Conservation (phyloP, 805 yeast species). For the Kazachstania psychrophila region DNA sequence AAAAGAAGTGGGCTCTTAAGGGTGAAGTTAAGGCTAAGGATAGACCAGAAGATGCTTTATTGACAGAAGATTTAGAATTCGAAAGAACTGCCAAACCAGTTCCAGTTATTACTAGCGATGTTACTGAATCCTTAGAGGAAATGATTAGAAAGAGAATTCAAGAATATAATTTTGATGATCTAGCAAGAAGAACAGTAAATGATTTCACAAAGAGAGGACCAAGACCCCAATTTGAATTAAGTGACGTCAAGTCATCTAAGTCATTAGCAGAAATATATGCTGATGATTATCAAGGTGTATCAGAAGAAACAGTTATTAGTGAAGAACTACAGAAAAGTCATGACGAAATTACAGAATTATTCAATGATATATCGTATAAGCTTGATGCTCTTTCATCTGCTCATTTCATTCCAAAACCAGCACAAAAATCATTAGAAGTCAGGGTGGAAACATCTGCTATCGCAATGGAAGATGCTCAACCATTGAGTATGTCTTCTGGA, state of each 20-base stretch:
- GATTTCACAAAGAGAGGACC: conserved; percentile 51
- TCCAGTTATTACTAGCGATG: conserved; percentile 85
- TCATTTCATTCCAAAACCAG: conserved; percentile 86
- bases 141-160: conserved; percentile 75
- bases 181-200: conserved; percentile 61
- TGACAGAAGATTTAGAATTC: conserved; percentile 76
- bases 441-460: conserved; percentile 77
- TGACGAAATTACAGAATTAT: conserved; percentile 63
- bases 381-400: conserved; percentile 90
- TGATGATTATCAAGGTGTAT: conserved; percentile 59
- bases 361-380: conserved; percentile 52
- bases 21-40: conserved; percentile 83
- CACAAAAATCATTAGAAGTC: conserved; percentile 68
- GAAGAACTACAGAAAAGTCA: conserved; percentile 68
- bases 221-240: conserved; percentile 50
- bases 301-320: conserved; percentile 39
- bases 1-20: conserved; percentile 86
- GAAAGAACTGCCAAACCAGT: conserved; percentile 93
- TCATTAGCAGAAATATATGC: conserved; percentile 90
- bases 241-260: conserved; percentile 75
- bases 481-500: conserved; percentile 65
- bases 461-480: conserved; percentile 94
- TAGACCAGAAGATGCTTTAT: conserved; percentile 75
- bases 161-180: conserved; percentile 71
- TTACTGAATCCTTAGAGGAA: conserved; percentile 81